These are phyloP conservation scores for Plasmodium knowlesi DNA, from an alignment of 169 alveolate genomes.

Conservation along the genomic window DNA sequence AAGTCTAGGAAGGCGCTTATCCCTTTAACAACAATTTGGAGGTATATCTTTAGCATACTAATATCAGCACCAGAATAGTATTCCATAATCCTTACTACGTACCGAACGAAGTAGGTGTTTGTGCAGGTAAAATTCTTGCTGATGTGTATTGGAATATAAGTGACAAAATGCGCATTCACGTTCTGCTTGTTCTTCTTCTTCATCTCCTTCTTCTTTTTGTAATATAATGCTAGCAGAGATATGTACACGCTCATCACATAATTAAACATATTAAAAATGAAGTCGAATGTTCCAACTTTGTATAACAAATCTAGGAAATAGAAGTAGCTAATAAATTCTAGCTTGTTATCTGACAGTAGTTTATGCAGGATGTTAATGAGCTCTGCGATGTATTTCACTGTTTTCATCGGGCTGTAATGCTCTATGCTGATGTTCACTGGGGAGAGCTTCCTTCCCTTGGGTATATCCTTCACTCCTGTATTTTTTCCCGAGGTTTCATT, in stretches of 20 bases:
- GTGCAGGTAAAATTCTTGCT: slow-evolving; percentile 75
- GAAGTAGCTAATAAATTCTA: slow-evolving; percentile 64
- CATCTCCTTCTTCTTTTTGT: slow-evolving; percentile 45
- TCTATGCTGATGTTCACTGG: slow-evolving; percentile 29
- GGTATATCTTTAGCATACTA: slow-evolving; percentile 17
- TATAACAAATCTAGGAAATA: slow-evolving; percentile 66
- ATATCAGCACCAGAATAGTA: slow-evolving; percentile 23
- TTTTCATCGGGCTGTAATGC: slow-evolving; percentile 64
- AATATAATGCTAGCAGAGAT: slow-evolving; percentile 43
- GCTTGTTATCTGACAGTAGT: slow-evolving; percentile 56
- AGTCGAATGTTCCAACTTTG: slow-evolving; percentile 75
- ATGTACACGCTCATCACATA: slow-evolving; percentile 76
- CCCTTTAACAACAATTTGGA: slow-evolving; percentile 54
- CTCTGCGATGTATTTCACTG: slow-evolving; percentile 69
- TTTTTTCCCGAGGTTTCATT: neutral
- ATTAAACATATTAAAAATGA: slow-evolving; percentile 73
- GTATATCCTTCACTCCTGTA: neutral
- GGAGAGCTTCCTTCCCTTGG: neutral
- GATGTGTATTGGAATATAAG: slow-evolving; percentile 69
- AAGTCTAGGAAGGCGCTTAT: slow-evolving; percentile 62
- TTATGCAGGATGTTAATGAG: slow-evolving; percentile 53
- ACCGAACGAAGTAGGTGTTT: slow-evolving; percentile 67
- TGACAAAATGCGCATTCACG: neutral
- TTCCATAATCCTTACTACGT: slow-evolving; percentile 44
- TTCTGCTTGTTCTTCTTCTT: slow-evolving; percentile 34